Base-by-base conservation (phyloP, 225 moss, liverwort and hornwort species). In the Polytrichum commune region DNA sequence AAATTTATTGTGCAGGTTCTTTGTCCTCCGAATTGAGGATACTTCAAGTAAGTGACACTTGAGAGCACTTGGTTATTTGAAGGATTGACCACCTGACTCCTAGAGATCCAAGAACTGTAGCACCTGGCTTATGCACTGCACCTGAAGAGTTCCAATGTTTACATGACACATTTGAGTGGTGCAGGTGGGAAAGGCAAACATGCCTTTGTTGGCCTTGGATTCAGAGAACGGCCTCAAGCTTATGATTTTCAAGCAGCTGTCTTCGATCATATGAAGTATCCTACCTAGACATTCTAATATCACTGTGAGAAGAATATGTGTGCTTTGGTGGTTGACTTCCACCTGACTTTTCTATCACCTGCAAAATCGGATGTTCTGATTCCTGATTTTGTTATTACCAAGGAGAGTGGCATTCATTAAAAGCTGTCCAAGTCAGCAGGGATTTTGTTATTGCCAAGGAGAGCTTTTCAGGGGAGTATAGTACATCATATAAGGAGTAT, bases 211-310 rank as follows among this genome's bases (percentile, higher is more conserved):
- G 97, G 97, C 67, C 84, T 98, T 73, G 97, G 97, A 29, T 94
- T 98, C 65, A 89, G 97, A 65, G 97, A 98, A 79, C 90, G 97
- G 73, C 90, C 97, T 28, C 80, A 98, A 68, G 97, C 97, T 8
- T 98, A 98, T 75, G 97, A 98, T 74, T 98, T 98, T 77, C 97
- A 98, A 83, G 97, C 90, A 81, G 97, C 97, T 70, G 78, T 98
- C 28, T 94, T 86, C 62, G 97, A 98, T 75, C 92, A 98, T 79
- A 25, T 98, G 73, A 98, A 94, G 84, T 98, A 98, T 92, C 83
- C 82, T 53, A 46, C 46, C 46, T 46, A 4, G 46, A 13, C 46
- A 46, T 46, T 46, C 46, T 46, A 46, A 46, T 16, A 46, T 46
- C 46, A 16, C 46, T 46, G 46, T 46, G 16, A 46, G 46, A 46